Base-by-base conservation (phyloP, 2,329 filamentous ascomycete genomes). In the Ophiocordyceps sinensis region DNA sequence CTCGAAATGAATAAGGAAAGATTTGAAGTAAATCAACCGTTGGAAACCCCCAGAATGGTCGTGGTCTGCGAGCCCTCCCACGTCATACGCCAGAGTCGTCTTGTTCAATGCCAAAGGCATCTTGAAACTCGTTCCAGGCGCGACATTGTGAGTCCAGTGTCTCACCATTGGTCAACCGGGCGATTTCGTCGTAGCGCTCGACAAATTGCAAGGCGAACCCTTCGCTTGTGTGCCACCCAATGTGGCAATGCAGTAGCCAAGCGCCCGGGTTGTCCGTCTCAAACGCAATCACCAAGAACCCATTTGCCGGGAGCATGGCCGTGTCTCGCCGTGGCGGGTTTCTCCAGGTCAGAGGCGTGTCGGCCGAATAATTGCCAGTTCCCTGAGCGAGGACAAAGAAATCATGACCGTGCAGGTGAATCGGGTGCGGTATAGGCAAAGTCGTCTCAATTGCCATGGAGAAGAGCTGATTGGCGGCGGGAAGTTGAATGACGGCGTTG, bases 301-400 rank as follows among this genome's bases (percentile, higher is more conserved):
- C 69, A 10, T 49, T 47, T 2, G 50, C 51, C 1, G 62, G 63
- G 4, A 75, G 57, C 45, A 69, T 61, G 5, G 69, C 68, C 3
- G 68, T 66, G 47, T 75, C 71, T 31, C 72, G 63, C 11, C 72
- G 66, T 23, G 67, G 63, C 1, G 72, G 69, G 50, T 74, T 74
- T 6, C 23, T 15, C 21, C 0, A 41, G 43, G 8, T 50, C 43
- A 36, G 32, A 1, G 50, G 14, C 2, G 47, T 37, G 0, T 41
- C 41, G 13, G 51, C 32, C 6, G 45, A 47, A 17, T 53, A 57
- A 2, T 45, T 43, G 4, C 54, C 46, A 17, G 35, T 41, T 0
- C 51, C 53, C 15, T 56, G 51, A 1, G 49, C 52, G 0, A 55
- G 45, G 10, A 56, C 43, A 15, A 44, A 53, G 29, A 57, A 60